A percentile compares a stretch with the other conserved stretches of the same genome.
Evolutionary conservation across 2,329 filamentous ascomycete species (phyloP).

Genomic region (Monilinia fructigena): DNA sequence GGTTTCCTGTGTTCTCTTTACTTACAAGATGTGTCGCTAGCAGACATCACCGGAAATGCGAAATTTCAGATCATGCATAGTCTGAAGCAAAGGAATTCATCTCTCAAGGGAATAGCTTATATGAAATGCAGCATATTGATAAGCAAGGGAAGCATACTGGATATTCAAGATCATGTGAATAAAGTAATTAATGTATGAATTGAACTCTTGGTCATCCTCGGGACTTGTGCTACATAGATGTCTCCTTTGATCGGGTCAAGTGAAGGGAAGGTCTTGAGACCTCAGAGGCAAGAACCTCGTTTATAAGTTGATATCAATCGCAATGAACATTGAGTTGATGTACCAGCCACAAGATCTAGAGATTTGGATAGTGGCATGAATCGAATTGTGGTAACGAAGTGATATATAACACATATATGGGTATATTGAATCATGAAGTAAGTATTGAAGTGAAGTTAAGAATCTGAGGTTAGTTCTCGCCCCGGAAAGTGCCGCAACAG

Average conservation of each 20-base stretch:
- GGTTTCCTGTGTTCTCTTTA: background rate
- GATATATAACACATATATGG: background rate
- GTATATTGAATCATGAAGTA: background rate
- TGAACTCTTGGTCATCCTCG: background rate
- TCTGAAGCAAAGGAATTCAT: background rate
- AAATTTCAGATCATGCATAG: background rate
- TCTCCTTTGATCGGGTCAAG: background rate
- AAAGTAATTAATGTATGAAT: background rate
- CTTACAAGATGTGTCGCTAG: background rate
- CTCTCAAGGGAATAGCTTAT: background rate
- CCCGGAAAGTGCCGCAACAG: background rate
- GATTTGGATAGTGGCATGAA: background rate
- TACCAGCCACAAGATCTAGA: too few species aligned
- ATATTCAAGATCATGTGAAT: background rate
- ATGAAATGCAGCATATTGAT: background rate
- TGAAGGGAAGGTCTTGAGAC: background rate
- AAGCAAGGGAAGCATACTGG: background rate
- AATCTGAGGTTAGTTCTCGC: background rate
- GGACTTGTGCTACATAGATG: background rate
- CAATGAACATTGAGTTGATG: background rate
- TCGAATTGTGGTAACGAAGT: background rate
- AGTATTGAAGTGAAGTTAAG: slow-evolving; percentile 13
- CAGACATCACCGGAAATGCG: background rate
- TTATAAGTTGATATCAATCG: background rate
- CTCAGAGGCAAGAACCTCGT: background rate